Percentiles rank a stretch among this genome's conserved stretches.
These are phyloP conservation scores for Nannochloropsis oceanica DNA, from an alignment of 108 stramenopile species.

Conservation along the genomic window DNA sequence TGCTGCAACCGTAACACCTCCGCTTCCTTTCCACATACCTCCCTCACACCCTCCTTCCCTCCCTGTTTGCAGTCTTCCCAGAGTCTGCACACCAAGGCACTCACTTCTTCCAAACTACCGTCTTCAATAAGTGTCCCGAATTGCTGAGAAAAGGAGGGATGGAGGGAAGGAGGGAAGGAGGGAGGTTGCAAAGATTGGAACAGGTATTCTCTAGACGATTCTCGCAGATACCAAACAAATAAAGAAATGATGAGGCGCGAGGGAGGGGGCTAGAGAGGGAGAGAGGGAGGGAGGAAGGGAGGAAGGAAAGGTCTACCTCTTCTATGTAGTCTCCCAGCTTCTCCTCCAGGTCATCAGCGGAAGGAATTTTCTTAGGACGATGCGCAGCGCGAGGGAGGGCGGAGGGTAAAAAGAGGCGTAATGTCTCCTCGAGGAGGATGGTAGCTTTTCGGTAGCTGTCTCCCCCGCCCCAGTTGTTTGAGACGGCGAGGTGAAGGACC, in stretches of 20 bases:
- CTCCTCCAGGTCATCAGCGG: background rate
- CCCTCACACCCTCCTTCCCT: background rate
- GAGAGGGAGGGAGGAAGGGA: no score
- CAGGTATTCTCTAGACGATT: no score
- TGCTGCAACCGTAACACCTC: background rate
- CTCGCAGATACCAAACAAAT: no score
- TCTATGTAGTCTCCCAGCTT: background rate
- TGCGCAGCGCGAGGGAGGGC: background rate
- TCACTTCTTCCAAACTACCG: background rate
- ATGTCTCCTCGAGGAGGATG: background rate
- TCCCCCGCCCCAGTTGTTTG: background rate
- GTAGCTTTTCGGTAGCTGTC: background rate
- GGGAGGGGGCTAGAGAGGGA: no score
- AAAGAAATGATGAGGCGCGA: no score
- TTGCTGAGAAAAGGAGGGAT: background rate
- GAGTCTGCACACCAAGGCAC: background rate
- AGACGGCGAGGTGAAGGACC: background rate
- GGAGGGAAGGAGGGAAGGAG: no score
- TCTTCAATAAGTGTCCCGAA: background rate
- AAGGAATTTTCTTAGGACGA: background rate
- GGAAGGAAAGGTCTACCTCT: background rate
- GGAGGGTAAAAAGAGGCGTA: background rate
- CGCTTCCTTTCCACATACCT: background rate
- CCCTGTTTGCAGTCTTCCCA: background rate
- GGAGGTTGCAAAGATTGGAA: no score